Base-by-base conservation (phyloP, 768 basidiomycete species). In the Hydnomerulius pinastri region DNA sequence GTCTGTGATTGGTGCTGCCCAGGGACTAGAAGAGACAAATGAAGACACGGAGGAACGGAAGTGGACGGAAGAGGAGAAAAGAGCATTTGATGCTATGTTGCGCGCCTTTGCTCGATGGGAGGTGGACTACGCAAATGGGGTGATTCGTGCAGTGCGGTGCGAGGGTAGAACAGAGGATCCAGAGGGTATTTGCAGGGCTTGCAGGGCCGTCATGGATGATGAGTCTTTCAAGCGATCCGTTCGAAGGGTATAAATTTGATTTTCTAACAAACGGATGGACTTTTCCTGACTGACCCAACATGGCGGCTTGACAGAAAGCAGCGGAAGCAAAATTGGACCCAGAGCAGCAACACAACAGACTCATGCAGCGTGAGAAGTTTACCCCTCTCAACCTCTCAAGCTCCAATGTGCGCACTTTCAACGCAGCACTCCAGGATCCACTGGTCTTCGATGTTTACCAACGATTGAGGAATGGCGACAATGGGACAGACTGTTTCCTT, bases 401-500 rank as follows among this genome's bases (percentile, higher is more conserved):
- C n/a, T n/a, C n/a, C 12, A 53, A 57, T 15, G 55, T 43, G 2
- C 55, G 53, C 4, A 42, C 40, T 8, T 51, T 62, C 12, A 20
- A 55, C 7, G 46, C 43, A 4, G 28, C n/a, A 21, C 51, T 55
- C 41, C 33, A 45, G 4, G 60, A 59, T 30, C 53, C 58, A 4
- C 28, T 59, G 12, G 30, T 41, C 25, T 62, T 55, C 41, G 45
- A 49, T 4, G 25, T 55, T 1, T 53, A 35, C 32, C 46, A 57
- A 25, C 0, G 8, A 4, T 28, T 62, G 11, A 41, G 59, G 27
- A 44, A 44, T 13, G 46, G 42, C 37, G 40, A 55, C 24, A 36
- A 27, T 38, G 36, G 36, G n/a, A 48, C 51, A 12, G 48, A 40
- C 1, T 50, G 55, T 33, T 62, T 62, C 25, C 33, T 62, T n/a